Base-by-base conservation (phyloP, 176 grass and related monocot species). In the Typha latifolia region DNA sequence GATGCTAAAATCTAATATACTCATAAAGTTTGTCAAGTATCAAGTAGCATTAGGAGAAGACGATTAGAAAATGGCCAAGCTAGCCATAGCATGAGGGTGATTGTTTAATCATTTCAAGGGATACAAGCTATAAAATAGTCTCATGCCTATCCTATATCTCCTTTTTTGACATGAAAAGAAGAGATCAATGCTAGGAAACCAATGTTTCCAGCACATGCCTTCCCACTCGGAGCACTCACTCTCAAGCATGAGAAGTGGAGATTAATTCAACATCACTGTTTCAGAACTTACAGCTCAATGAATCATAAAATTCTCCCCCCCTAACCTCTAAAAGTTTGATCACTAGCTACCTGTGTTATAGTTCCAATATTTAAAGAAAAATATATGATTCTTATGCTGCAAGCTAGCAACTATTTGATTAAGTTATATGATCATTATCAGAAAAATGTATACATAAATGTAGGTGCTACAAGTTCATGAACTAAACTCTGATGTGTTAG, bases 151-250 rank as follows among this genome's bases (percentile, higher is more conserved):
- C 32, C 63, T 8, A 9, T 65, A 24, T 65, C 62, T 47, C 15
- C 16, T 18, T 65, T 31, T 65, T 9, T 57, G n/a, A 37, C 63
- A 65, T 65, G 32, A 43, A 65, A 65, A 65, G 1, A 43, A 64
- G 63, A 64, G 62, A 9, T 15, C 31, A 4, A 19, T 15, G 18
- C n/a, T 37, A 65, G 31, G 32, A 20, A 37, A 47, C 63, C 27
- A 65, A 65, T 5, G 27, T 47, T 65, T 65, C 32, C 19, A 20
- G 16, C 63, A 47, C 63, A 65, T 47, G 63, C 32, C 16, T 47
- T 5, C 6, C 32, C 63, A 65, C 63, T 18, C 29, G 31, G 32
- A 12, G 62, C 62, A n/a, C 62, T 18, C 13, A 65, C 13, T 47
- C 62, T 65, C 15, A 65, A 65, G 0, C 14, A 65, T 11, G 37